Evolutionary conservation across 1,284 basidiomycete genomes (phyloP).

Genomic region (Inonotus obliquus): DNA sequence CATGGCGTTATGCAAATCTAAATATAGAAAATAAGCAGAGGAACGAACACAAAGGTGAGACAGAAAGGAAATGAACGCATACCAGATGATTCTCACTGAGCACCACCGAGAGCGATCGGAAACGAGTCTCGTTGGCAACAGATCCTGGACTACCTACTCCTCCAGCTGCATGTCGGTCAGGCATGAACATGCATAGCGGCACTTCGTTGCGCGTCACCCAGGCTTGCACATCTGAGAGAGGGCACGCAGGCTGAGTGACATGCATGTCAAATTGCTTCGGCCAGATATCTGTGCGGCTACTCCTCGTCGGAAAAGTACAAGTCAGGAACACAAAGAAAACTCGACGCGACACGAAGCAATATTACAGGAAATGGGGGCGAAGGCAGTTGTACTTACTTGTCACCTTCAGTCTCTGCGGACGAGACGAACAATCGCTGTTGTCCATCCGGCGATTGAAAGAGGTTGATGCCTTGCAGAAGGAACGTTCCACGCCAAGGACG

Average conservation of each 20-base stretch:
- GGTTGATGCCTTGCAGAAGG: constrained; percentile 39
- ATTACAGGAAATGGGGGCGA: neutral
- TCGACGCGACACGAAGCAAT: neutral
- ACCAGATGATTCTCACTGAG: constrained; percentile 51
- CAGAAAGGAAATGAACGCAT: constrained; percentile 23
- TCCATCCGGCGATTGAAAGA: constrained; percentile 37
- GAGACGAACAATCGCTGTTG: constrained; percentile 51
- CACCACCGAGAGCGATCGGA: constrained; percentile 47
- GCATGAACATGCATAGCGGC: constrained; percentile 58
- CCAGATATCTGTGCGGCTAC: constrained; percentile 40
- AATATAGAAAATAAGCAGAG: neutral
- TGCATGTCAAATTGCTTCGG: constrained; percentile 47
- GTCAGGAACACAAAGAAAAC: neutral
- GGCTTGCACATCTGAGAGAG: constrained; percentile 43
- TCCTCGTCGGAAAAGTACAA: constrained; percentile 20
- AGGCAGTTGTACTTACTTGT: constrained; percentile 39
- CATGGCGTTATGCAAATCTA: constrained; percentile 56
- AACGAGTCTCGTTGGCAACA: constrained; percentile 41
- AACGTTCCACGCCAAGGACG: constrained; percentile 54
- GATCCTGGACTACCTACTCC: constrained; percentile 20
- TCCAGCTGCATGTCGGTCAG: constrained; percentile 49
- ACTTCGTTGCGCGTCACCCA: constrained; percentile 44
- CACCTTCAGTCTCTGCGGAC: constrained; percentile 61
- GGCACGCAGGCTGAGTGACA: constrained; percentile 37
- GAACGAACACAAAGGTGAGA: neutral